A percentile compares a stretch with the other conserved stretches of the same genome.
Evolutionary conservation across 768 basidiomycete genomes (phyloP).

Genomic region (Lactarius evosmus): DNA sequence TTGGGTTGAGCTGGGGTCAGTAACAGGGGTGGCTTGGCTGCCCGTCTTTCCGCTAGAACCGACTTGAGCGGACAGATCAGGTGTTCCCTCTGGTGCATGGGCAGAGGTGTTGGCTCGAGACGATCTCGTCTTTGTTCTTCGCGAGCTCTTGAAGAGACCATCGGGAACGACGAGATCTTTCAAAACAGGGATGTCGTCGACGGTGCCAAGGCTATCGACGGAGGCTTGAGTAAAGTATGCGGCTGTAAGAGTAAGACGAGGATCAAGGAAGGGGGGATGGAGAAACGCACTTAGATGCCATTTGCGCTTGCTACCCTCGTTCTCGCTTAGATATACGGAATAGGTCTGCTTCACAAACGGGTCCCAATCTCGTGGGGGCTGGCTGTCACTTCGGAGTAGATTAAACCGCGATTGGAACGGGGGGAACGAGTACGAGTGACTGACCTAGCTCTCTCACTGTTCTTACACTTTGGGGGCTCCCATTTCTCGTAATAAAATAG

Average conservation of each 20-base stretch:
- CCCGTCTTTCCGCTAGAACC: constrained; percentile 5
- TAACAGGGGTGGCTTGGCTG: constrained; percentile 6
- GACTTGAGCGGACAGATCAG: constrained; percentile 2
- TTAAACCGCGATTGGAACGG: constrained; percentile 23
- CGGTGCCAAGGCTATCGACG: constrained; percentile 65
- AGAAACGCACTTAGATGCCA: constrained; percentile 49
- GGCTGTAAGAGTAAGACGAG: constrained; percentile 42
- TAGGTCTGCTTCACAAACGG: constrained; percentile 55
- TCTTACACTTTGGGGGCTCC: constrained; percentile 41
- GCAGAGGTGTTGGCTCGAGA: constrained; percentile 47
- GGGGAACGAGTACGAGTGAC: constrained; percentile 21
- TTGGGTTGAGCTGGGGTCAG: constrained; percentile 16
- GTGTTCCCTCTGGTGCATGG: constrained; percentile 39
- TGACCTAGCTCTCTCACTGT: constrained; percentile 33
- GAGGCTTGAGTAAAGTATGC: constrained; percentile 83
- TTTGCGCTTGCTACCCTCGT: constrained; percentile 32
- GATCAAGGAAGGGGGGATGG: background rate
- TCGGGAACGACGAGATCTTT: constrained; percentile 67
- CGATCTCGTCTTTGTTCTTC: constrained; percentile 53
- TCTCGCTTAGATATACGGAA: constrained; percentile 37
- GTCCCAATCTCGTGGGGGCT: constrained; percentile 42
- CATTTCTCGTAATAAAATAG: constrained; percentile 54
- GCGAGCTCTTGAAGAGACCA: constrained; percentile 76
- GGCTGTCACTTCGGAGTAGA: constrained; percentile 35
- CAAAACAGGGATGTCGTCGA: constrained; percentile 65